Base-by-base conservation (phyloP, 441 rosid species). In the Capsella rubella region DNA sequence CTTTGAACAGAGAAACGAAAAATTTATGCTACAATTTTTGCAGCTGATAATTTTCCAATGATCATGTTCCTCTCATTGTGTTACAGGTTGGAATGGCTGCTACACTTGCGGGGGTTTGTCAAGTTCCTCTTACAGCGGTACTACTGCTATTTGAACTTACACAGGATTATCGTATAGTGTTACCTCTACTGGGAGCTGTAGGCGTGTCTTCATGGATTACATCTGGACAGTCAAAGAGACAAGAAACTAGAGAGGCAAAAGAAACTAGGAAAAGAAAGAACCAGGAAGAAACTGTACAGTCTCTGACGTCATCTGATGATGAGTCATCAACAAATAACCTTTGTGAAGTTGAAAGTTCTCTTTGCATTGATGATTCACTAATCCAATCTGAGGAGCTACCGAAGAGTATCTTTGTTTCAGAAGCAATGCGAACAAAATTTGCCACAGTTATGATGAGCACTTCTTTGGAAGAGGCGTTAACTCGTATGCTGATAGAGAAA, bases 51-150 rank as follows among this genome's bases (percentile, higher is more conserved):
- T 43, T 13, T 21, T 35, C 63, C 29, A 52, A 66, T 66, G 32
- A 49, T 11, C 37, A 1, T 40, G 42, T 39, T 51, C 3, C 25
- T 45, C 57, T 59, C 34, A 21, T 66, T 78, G 55, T 67, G 60
- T 64, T 68, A 84, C 89, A 91, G 98, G 99, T 94, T 65, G 97
- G 99, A 70, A 94, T 94, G 99, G 99, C 99, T 68, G 97, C 99
- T 76, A 92, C 97, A 64, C 97, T 94, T 76, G 97, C 97, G n/a
- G 99, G 97, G 67, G 97, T 94, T 61, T 94, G 99, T 81, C 97
- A 92, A 78, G 99, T 94, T 60, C 97, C 99, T 72, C 97, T 95
- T 77, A 95, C 97, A 60, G 82, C 99, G 3, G 99, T 92, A 67
- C 80, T 95, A 65, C 83, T 92, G 75, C 93, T 95, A 49, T 95